Percentiles rank a stretch among this genome's conserved stretches.
These are phyloP conservation scores for Epichloe elymi DNA, from an alignment of 2,329 filamentous ascomycete genomes.

Conservation along the genomic window DNA sequence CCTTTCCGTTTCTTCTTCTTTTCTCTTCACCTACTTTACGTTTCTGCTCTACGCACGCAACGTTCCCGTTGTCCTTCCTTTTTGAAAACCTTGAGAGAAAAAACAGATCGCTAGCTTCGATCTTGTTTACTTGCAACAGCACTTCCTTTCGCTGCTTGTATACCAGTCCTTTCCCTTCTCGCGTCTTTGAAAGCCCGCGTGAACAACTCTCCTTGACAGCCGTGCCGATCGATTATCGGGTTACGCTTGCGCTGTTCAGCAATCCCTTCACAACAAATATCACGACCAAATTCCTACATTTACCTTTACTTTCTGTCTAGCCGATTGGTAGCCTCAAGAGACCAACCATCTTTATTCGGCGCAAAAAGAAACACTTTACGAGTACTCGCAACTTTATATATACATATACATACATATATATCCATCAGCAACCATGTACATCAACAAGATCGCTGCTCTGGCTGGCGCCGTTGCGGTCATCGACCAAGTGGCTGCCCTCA, in stretches of 20 bases:
- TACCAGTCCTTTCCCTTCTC: slow-evolving; percentile 15
- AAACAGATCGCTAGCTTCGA: slow-evolving; percentile 10
- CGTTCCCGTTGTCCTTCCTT: slow-evolving; percentile 13
- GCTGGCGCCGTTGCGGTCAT: slow-evolving; percentile 30
- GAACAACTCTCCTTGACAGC: slow-evolving; percentile 17
- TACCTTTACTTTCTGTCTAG: neutral
- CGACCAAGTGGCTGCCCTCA: slow-evolving; percentile 29
- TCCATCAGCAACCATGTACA: slow-evolving; percentile 27
- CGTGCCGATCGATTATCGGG: slow-evolving; percentile 19
- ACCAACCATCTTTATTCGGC: neutral
- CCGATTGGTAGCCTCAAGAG: slow-evolving; percentile 5
- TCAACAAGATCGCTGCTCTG: slow-evolving; percentile 28
- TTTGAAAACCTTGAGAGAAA: neutral
- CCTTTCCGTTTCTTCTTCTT: slow-evolving; percentile 7
- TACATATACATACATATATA: neutral
- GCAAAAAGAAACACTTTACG: neutral
- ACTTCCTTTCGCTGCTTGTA: slow-evolving; percentile 20
- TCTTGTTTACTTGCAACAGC: slow-evolving; percentile 6
- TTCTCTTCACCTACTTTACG: slow-evolving; percentile 5
- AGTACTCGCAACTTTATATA: neutral
- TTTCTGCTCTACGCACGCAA: slow-evolving; percentile 9
- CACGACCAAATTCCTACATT: neutral
- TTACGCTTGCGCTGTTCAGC: neutral
- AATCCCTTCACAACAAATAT: neutral
- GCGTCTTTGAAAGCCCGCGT: slow-evolving; percentile 42